Conservation (phyloP, 192 early-diverging fungal genomes). For the Linnemannia elongata region DNA sequence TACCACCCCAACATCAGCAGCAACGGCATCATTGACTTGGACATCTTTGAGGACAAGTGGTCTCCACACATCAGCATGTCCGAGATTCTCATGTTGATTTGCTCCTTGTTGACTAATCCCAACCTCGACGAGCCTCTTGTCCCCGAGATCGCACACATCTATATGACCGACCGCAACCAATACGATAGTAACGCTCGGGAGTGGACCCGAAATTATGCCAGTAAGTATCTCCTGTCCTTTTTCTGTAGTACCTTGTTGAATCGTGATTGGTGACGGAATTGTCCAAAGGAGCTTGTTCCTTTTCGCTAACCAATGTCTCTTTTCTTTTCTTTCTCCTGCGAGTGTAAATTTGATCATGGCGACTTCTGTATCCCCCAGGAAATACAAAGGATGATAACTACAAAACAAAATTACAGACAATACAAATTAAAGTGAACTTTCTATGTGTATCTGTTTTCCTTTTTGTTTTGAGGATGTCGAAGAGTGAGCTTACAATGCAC, state of each 20-base stretch:
- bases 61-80: conserved; percentile 98
- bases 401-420: conserved; percentile 30
- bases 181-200: conserved; percentile 94
- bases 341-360: conserved; percentile 37
- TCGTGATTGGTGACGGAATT: not conserved
- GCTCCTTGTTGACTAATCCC: conserved; percentile 97
- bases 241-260: not conserved
- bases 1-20: conserved; percentile 99
- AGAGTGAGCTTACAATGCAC: too few relatives aligned
- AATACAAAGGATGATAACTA: conserved; percentile 4
- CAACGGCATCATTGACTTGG: conserved; percentile 97
- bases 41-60: conserved; percentile 99
- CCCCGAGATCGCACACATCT: conserved; percentile 97
- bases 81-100: conserved; percentile 98
- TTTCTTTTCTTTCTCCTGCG: not conserved
- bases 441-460: not conserved
- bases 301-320: not conserved
- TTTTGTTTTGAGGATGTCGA: not conserved
- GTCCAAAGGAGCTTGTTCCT: not conserved
- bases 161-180: conserved; percentile 92
- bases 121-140: conserved; percentile 98
- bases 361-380: conserved; percentile 4
- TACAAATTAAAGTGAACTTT: conserved; percentile 21
- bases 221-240: conserved; percentile 38
- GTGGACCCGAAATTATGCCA: conserved; percentile 94